These are phyloP conservation scores for Aspergillus sp. DNA, from an alignment of 2,329 filamentous ascomycete species.

Conservation along the genomic window DNA sequence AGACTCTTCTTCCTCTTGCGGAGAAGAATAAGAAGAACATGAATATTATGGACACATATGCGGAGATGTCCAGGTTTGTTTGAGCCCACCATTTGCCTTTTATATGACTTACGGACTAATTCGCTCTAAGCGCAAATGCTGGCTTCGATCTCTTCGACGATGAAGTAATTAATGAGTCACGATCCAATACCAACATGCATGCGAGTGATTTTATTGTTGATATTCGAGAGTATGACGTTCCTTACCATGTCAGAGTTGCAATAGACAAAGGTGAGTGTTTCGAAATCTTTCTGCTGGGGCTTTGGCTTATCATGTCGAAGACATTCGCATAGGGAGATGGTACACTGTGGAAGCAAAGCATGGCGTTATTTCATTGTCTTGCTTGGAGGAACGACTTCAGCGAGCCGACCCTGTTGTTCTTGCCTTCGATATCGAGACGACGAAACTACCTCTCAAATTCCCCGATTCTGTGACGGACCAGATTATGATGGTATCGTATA, in stretches of 20 bases:
- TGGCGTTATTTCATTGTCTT: slow-evolving; percentile 70
- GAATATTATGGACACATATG: slow-evolving; percentile 96
- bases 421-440: slow-evolving; percentile 98
- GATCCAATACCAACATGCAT: slow-evolving; percentile 69
- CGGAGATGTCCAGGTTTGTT: slow-evolving; percentile 73
- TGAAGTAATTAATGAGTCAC: slow-evolving; percentile 72
- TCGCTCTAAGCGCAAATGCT: slow-evolving; percentile 53
- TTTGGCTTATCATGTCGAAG: slow-evolving; percentile 39
- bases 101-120: slow-evolving; percentile 16
- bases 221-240: slow-evolving; percentile 98
- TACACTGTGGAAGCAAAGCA: slow-evolving; percentile 93
- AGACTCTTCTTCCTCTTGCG: slow-evolving; percentile 77
- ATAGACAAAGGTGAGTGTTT: slow-evolving; percentile 73
- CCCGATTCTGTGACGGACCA: slow-evolving; percentile 90
- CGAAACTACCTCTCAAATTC: slow-evolving; percentile 91
- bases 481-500: slow-evolving; percentile 99
- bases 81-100: neutral
- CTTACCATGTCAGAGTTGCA: slow-evolving; percentile 96
- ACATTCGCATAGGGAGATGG: slow-evolving; percentile 94
- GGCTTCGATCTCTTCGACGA: slow-evolving; percentile 94
- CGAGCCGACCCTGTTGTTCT: slow-evolving; percentile 95
- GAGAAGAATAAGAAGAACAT: slow-evolving; percentile 95
- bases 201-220: slow-evolving; percentile 97
- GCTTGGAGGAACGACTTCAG: slow-evolving; percentile 76
- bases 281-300: neutral